These are phyloP conservation scores for Periconia sp. DNA, from an alignment of 2,329 filamentous ascomycete species.

Conservation along the genomic window DNA sequence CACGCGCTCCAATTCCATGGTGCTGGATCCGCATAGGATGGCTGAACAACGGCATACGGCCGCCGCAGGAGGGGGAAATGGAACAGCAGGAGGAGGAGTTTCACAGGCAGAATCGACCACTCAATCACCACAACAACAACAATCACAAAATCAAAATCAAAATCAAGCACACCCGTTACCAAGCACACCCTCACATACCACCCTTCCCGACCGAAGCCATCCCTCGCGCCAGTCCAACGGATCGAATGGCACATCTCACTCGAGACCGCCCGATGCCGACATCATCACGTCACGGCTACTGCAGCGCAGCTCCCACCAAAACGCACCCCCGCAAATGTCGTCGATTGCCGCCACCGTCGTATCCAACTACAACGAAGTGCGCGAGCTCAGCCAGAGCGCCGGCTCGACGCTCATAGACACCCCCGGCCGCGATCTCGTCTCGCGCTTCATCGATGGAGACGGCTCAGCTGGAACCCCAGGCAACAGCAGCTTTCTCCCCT, in stretches of 20 bases:
- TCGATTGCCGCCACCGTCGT: slow-evolving; percentile 58
- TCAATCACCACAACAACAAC: slow-evolving; percentile 1
- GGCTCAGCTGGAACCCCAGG: slow-evolving; percentile 45
- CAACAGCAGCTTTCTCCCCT: slow-evolving; percentile 41
- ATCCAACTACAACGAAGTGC: slow-evolving; percentile 37
- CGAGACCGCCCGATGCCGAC: slow-evolving; percentile 57
- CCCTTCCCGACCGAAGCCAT: slow-evolving; percentile 31
- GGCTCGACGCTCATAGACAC: slow-evolving; percentile 45
- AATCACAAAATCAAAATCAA: neutral
- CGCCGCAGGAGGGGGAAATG: neutral
- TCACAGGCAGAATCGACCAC: slow-evolving; percentile 15
- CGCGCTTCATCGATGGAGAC: slow-evolving; percentile 48
- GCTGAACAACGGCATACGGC: slow-evolving; percentile 12
- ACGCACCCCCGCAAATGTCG: slow-evolving; percentile 67
- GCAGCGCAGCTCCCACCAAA: slow-evolving; percentile 63
- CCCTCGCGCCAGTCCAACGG: slow-evolving; percentile 29
- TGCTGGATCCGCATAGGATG: slow-evolving; percentile 35
- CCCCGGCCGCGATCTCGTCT: slow-evolving; percentile 46
- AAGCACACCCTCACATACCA: slow-evolving; percentile 11
- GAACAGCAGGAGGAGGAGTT: neutral
- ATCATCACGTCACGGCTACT: slow-evolving; percentile 69
- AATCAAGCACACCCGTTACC: slow-evolving; percentile 12
- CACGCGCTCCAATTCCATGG: slow-evolving; percentile 44
- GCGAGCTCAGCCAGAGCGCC: slow-evolving; percentile 39
- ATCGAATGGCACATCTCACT: slow-evolving; percentile 35